These are phyloP conservation scores for Sicyos baderoa DNA, from an alignment of 306 rosid species.

Conservation along the genomic window DNA sequence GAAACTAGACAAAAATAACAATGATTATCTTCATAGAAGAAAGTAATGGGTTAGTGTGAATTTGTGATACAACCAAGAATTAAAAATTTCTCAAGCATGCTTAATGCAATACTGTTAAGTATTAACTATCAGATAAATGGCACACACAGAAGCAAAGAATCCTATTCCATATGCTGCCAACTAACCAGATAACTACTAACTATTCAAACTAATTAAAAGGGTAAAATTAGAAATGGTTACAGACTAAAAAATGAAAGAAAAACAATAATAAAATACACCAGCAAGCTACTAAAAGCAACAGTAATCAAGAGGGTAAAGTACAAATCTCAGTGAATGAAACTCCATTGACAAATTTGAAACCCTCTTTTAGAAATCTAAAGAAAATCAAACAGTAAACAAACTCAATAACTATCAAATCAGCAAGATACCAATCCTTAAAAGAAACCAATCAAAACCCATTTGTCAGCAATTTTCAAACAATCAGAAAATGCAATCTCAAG, in stretches of 20 bases:
- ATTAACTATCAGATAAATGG: slow-evolving; percentile 7
- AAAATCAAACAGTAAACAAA: not conserved
- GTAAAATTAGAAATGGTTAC: not conserved
- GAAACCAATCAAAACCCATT: not conserved
- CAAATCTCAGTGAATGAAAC: slow-evolving; percentile 9
- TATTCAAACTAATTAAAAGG: not conserved
- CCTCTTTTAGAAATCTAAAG: not conserved
- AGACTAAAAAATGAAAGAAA: not conserved
- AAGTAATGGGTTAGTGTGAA: not conserved
- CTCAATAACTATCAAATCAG: not conserved
- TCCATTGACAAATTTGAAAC: slow-evolving; percentile 5
- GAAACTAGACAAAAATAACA: not conserved
- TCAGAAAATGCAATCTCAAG: slow-evolving; percentile 3
- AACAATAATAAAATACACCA: not conserved
- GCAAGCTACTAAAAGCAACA: slow-evolving; percentile 9
- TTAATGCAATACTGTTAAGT: slow-evolving; percentile 1
- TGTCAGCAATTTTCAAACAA: not conserved
- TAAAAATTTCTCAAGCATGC: not conserved
- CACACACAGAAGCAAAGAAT: not conserved
- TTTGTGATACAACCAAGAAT: not conserved
- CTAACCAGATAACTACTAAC: not conserved
- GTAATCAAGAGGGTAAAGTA: not conserved
- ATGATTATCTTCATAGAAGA: not conserved
- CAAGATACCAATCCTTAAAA: not conserved
- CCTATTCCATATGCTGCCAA: not conserved